Conservation (phyloP, 192 early-diverging fungal species). For the Rhizophagus sp. region DNA sequence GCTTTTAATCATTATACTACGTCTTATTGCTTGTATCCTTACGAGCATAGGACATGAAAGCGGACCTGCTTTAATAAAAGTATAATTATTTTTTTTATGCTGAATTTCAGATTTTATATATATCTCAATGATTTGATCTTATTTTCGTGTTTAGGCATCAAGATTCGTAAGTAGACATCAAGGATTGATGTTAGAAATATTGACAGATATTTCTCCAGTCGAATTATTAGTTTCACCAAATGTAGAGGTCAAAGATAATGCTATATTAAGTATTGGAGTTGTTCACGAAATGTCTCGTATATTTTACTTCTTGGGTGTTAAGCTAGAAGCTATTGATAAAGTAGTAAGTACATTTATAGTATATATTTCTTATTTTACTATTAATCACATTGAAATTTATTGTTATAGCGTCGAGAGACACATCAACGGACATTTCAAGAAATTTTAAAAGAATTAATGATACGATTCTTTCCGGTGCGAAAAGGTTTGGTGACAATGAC, state of each 20-base stretch:
- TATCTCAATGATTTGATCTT: not conserved
- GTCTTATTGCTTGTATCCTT: conserved; percentile 18
- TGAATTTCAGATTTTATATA: not conserved
- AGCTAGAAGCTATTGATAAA: conserved; percentile 20
- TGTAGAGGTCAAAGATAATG: not conserved
- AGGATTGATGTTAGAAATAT: conserved; percentile 22
- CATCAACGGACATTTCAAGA: conserved; percentile 22
- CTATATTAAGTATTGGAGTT: conserved; percentile 15
- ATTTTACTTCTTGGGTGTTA: conserved; percentile 23
- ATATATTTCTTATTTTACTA: not conserved
- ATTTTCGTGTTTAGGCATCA: not conserved
- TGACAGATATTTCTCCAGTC: conserved; percentile 3
- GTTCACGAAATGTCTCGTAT: conserved; percentile 16
- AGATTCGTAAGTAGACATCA: conserved; percentile 24
- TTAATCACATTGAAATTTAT: not conserved
- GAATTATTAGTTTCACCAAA: conserved; percentile 1
- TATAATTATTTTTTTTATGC: not conserved
- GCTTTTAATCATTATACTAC: conserved; percentile 20
- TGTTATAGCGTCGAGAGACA: conserved; percentile 12
- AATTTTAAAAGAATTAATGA: conserved; percentile 23
- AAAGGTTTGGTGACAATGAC: not conserved
- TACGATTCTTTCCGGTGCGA: not conserved
- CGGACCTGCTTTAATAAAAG: conserved; percentile 3
- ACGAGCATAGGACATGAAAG: conserved; percentile 20
- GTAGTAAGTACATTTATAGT: conserved; percentile 9